These are phyloP conservation scores for Termitomyces eurrhizus DNA, from an alignment of 768 basidiomycete genomes.

Conservation along the genomic window DNA sequence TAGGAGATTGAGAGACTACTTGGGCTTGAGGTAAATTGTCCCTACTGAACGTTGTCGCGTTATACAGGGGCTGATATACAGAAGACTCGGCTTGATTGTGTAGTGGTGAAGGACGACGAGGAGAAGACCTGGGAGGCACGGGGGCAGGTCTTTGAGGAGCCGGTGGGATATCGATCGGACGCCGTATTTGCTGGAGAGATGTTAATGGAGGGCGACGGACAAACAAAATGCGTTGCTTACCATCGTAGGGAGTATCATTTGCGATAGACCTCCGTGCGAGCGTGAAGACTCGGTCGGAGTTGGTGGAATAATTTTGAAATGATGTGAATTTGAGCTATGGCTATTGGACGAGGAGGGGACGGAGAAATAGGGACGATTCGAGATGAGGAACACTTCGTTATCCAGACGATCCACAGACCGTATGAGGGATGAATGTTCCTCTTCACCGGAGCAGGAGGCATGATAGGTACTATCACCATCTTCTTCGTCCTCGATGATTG, in stretches of 20 bases:
- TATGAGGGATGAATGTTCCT: slow-evolving; percentile 16
- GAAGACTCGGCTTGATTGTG: neutral
- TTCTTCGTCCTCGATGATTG: slow-evolving; percentile 16
- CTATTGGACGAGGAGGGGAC: slow-evolving; percentile 15
- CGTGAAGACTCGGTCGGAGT: slow-evolving; percentile 17
- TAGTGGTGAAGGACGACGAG: neutral
- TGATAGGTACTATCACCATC: neutral
- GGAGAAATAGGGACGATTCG: slow-evolving; percentile 2
- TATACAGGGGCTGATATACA: neutral
- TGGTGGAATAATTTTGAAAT: slow-evolving; percentile 17
- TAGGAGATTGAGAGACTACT: neutral
- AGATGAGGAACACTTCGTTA: slow-evolving; percentile 18
- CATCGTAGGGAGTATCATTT: neutral
- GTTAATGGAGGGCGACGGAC: neutral
- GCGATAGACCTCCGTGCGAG: neutral
- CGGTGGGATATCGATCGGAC: slow-evolving; percentile 13
- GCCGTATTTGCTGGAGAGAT: slow-evolving; percentile 1
- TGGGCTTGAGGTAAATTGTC: neutral
- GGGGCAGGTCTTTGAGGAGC: slow-evolving; percentile 15
- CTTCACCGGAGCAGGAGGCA: slow-evolving; percentile 2
- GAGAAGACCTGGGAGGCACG: slow-evolving; percentile 7
- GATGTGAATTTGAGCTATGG: slow-evolving; percentile 14
- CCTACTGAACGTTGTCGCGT: neutral
- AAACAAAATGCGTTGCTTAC: neutral
- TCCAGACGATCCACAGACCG: slow-evolving; percentile 6